These are phyloP conservation scores for Ogataea siamensis DNA, from an alignment of 805 yeast species.

Conservation along the genomic window DNA sequence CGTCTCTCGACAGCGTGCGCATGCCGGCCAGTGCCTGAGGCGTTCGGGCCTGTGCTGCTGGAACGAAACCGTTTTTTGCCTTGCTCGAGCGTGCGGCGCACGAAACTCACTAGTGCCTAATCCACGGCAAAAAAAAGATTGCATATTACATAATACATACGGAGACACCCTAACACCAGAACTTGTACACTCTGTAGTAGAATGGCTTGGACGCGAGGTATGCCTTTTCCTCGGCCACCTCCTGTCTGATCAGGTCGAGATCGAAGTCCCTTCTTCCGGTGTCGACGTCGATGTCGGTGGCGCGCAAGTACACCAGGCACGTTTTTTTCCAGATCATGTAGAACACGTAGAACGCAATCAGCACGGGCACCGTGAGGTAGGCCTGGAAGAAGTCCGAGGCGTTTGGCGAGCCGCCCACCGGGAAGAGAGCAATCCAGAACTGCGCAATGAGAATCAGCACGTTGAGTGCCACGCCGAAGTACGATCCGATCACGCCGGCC, in stretches of 20 bases:
- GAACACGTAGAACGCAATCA: constrained; percentile 45
- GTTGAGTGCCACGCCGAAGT: constrained; percentile 57
- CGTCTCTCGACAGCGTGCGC: too few relatives aligned
- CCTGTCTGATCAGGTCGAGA: constrained; percentile 53
- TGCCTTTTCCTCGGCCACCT: constrained; percentile 56
- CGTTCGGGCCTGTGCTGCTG: too few relatives aligned
- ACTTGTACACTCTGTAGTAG: constrained; percentile 49
- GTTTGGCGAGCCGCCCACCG: constrained; percentile 50
- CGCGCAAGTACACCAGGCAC: constrained; percentile 43
- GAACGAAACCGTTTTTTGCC: too few relatives aligned
- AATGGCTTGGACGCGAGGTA: constrained; percentile 44
- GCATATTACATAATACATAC: neutral
- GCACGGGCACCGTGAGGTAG: constrained; percentile 64
- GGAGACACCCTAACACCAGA: constrained; percentile 47
- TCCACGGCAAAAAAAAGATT: constrained; percentile 6
- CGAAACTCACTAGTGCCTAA: constrained; percentile 4
- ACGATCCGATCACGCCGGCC: constrained; percentile 67
- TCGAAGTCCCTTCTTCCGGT: constrained; percentile 64
- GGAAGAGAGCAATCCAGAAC: constrained; percentile 81
- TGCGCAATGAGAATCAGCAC: constrained; percentile 65
- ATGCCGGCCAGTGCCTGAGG: too few relatives aligned
- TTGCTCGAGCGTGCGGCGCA: constrained; percentile 11
- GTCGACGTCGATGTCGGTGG: constrained; percentile 55
- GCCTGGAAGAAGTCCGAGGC: constrained; percentile 62
- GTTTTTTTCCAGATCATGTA: constrained; percentile 41